Conservation (phyloP, 805 yeast genomes). For the Candida maesae region DNA sequence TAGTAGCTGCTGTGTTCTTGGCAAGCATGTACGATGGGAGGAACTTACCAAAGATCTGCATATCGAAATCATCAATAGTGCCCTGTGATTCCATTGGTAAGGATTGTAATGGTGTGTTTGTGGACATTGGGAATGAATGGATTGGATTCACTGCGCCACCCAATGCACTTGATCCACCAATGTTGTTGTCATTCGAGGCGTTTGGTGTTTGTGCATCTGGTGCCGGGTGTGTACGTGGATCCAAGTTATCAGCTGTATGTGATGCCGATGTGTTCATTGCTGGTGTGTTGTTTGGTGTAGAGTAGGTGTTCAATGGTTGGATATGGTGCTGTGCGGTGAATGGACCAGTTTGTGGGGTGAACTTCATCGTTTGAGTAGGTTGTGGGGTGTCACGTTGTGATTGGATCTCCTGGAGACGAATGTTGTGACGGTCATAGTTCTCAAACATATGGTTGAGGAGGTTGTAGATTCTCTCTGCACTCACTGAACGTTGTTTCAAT, state of each 20-base stretch:
- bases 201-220: slow-evolving; percentile 6
- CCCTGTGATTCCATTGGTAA: slow-evolving; percentile 29
- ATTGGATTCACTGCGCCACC: background rate
- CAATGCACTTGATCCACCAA: no score
- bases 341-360: slow-evolving; percentile 11
- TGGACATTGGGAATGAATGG: background rate
- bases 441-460: slow-evolving; percentile 75
- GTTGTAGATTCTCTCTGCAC: slow-evolving; percentile 77
- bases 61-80: slow-evolving; percentile 50
- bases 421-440: slow-evolving; percentile 69
- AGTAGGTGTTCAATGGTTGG: slow-evolving; percentile 12
- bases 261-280: slow-evolving; percentile 16
- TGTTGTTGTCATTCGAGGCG: background rate
- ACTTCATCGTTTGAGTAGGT: slow-evolving; percentile 4
- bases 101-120: background rate
- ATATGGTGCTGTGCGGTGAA: slow-evolving; percentile 5
- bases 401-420: slow-evolving; percentile 33
- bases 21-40: slow-evolving; percentile 80
- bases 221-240: no score
- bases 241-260: slow-evolving; percentile 10
- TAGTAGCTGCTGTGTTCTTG: slow-evolving; percentile 8
- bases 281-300: slow-evolving; percentile 16
- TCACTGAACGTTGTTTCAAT: slow-evolving; percentile 67
- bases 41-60: slow-evolving; percentile 76
- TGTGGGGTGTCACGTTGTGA: slow-evolving; percentile 2